Conservation (phyloP, 805 yeast species). For the Ogataea allantospora region DNA sequence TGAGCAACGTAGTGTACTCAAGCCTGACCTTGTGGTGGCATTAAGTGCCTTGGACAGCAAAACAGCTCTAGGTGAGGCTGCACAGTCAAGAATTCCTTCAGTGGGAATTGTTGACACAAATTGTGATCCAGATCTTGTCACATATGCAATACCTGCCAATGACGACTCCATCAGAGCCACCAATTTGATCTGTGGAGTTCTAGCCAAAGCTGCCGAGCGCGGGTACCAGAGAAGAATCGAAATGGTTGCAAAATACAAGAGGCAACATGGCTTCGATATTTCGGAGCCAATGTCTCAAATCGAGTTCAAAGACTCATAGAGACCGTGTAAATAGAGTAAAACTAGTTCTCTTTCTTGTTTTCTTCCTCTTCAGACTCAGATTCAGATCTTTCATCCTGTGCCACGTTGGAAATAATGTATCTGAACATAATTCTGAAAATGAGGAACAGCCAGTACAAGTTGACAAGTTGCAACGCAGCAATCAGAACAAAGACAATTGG, state of each 20-base stretch:
- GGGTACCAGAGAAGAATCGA: conserved; percentile 63
- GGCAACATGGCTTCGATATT: conserved; percentile 26
- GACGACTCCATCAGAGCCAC: conserved; percentile 86
- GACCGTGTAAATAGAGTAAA: conserved; percentile 8
- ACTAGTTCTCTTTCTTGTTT: conserved; percentile 14
- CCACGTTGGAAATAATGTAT: conserved; percentile 54
- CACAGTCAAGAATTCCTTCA: conserved; percentile 81
- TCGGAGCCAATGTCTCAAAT: conserved; percentile 19
- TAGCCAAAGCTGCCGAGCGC: conserved; percentile 79
- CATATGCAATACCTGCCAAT: conserved; percentile 95
- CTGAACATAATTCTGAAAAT: conserved; percentile 77
- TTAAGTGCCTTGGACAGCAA: conserved; percentile 87
- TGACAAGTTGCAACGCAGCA: conserved; percentile 79
- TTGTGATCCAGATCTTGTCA: conserved; percentile 82
- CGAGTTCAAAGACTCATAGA: neutral
- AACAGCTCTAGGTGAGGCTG: conserved; percentile 78
- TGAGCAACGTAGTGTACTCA: conserved; percentile 55
- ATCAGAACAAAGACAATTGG: conserved; percentile 81
- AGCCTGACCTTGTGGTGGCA: conserved; percentile 86
- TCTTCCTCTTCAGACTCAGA: conserved; percentile 46
- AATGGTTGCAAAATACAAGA: conserved; percentile 36
- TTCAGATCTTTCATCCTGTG: conserved; percentile 82
- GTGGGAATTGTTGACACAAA: conserved; percentile 93
- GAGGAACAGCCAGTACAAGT: conserved; percentile 82
- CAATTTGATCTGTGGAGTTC: conserved; percentile 75